Evolutionary conservation across 2,329 filamentous ascomycete species (phyloP).

Genomic region (Aspergillus intermedius): DNA sequence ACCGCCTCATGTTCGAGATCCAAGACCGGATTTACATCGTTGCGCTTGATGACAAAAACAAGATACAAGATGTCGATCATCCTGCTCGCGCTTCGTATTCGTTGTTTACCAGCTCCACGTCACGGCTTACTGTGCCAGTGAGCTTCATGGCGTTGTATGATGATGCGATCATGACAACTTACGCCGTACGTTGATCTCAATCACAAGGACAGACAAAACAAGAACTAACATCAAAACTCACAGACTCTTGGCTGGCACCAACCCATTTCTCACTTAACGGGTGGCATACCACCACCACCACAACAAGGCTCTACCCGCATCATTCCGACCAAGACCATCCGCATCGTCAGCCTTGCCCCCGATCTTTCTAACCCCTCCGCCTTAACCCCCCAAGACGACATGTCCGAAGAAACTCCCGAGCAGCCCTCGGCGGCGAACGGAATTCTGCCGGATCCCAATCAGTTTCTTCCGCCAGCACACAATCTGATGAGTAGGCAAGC

Average conservation of each 20-base stretch:
- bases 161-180: slow-evolving; percentile 44
- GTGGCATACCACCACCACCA: slow-evolving; percentile 8
- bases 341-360: slow-evolving; percentile 34
- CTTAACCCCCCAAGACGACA: slow-evolving; percentile 1
- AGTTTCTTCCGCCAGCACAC: slow-evolving; percentile 8
- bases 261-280: slow-evolving; percentile 12
- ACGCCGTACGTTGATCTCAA: slow-evolving; percentile 24
- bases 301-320: slow-evolving; percentile 23
- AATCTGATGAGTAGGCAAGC: slow-evolving; percentile 15
- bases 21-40: slow-evolving; percentile 40
- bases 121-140: slow-evolving; percentile 37
- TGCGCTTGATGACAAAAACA: slow-evolving; percentile 30
- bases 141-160: slow-evolving; percentile 45
- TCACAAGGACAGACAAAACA: neutral
- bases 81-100: slow-evolving; percentile 24
- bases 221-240: slow-evolving; percentile 8
- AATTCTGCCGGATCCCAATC: slow-evolving; percentile 4
- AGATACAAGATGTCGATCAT: slow-evolving; percentile 14
- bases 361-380: slow-evolving; percentile 8
- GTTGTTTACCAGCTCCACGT: slow-evolving; percentile 30
- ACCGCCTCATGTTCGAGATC: slow-evolving; percentile 41
- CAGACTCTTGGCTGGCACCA: slow-evolving; percentile 28
- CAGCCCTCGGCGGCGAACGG: neutral
- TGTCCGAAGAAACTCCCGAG: neutral
- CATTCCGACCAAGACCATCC: slow-evolving; percentile 37